These are phyloP conservation scores for Chloropicon primus DNA, from an alignment of 139 green algal species.

Conservation along the genomic window DNA sequence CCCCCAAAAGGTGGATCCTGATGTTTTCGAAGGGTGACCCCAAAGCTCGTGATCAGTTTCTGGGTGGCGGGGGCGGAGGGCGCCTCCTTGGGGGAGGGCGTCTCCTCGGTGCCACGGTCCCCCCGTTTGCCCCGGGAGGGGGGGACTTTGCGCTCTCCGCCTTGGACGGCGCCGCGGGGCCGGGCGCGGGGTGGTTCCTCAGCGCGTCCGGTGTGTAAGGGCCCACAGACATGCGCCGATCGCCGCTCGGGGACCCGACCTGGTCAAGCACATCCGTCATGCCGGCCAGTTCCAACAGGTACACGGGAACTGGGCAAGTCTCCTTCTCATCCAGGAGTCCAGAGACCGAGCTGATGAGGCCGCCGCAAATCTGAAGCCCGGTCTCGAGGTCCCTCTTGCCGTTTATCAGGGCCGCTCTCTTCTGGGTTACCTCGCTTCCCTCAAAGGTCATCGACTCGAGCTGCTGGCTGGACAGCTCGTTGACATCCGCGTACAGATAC, in stretches of 20 bases:
- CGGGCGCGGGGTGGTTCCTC: too few species aligned
- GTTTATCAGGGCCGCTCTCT: neutral
- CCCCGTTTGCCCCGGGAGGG: too few species aligned
- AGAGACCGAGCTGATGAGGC: neutral
- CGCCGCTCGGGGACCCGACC: too few species aligned
- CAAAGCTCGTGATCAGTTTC: neutral
- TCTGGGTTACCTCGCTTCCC: neutral
- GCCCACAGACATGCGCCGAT: neutral
- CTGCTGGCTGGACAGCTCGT: neutral
- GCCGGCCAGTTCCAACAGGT: neutral
- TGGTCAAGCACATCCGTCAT: too few species aligned
- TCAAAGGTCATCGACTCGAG: neutral
- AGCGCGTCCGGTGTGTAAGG: neutral
- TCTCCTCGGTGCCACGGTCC: too few species aligned
- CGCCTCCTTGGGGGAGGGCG: neutral
- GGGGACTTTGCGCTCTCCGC: neutral
- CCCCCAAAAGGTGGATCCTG: too few species aligned
- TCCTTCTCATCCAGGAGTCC: neutral
- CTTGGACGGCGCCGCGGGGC: too few species aligned
- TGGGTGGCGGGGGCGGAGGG: neutral
- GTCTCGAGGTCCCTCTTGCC: neutral
- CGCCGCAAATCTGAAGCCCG: neutral
- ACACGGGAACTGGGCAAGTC: neutral
- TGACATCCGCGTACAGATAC: neutral
- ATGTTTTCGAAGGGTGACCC: too few species aligned